Evolutionary conservation across 1,139 yeast species (phyloP).

Genomic region (Geotrichum phurueaensis): DNA sequence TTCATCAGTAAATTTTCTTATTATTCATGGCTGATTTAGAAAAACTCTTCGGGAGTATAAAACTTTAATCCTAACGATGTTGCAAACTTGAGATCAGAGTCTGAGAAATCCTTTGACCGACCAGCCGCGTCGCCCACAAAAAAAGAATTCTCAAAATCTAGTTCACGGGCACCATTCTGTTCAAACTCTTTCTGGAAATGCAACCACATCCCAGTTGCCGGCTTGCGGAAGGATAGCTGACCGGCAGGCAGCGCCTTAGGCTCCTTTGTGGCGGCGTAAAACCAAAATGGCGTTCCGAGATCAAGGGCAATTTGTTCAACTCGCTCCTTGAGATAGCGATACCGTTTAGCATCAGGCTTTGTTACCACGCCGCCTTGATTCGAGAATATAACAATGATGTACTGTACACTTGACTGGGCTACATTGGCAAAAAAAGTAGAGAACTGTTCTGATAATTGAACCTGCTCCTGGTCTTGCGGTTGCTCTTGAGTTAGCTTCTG

Average conservation of each 20-base stretch:
- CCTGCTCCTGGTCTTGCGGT: not conserved
- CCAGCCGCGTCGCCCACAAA: slow-evolving; percentile 99
- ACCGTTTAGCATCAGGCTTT: slow-evolving; percentile 47
- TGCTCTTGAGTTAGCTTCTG: slow-evolving; percentile 9
- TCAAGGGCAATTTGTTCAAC: slow-evolving; percentile 38
- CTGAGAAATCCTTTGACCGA: slow-evolving; percentile 65
- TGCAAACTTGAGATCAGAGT: slow-evolving; percentile 70
- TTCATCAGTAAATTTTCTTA: not conserved
- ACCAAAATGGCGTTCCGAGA: slow-evolving; percentile 39
- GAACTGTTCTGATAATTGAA: slow-evolving; percentile 6
- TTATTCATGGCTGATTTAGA: slow-evolving; percentile 13
- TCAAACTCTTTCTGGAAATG: slow-evolving; percentile 40
- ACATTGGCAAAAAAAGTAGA: not conserved
- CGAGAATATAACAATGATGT: slow-evolving; percentile 63
- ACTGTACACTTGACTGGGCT: slow-evolving; percentile 23
- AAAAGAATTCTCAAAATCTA: slow-evolving; percentile 46
- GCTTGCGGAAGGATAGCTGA: slow-evolving; percentile 59
- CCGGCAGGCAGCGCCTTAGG: slow-evolving; percentile 32
- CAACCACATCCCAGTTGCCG: slow-evolving; percentile 66
- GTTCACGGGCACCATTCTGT: slow-evolving; percentile 19
- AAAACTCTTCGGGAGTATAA: slow-evolving; percentile 62
- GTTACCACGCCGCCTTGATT: slow-evolving; percentile 71
- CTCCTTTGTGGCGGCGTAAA: slow-evolving; percentile 49
- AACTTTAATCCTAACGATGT: slow-evolving; percentile 48
- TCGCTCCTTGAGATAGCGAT: slow-evolving; percentile 42